A percentile compares a stretch with the other conserved stretches of the same genome.
phyloP scores from a whole-genome alignment of 1,139 yeast genomes.

The Magnusiomyces sp. region DNA sequence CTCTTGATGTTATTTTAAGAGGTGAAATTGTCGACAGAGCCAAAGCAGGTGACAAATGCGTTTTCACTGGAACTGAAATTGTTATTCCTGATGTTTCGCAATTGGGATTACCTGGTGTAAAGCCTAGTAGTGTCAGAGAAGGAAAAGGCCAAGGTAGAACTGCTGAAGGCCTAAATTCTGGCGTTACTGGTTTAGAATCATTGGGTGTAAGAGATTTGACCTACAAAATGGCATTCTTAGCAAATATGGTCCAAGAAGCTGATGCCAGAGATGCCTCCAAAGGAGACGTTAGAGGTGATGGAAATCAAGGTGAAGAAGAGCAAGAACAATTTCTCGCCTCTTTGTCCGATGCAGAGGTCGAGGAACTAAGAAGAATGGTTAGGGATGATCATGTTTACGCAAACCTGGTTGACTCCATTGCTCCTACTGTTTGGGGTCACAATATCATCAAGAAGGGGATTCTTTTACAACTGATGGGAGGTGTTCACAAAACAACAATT shows the following conservation, averaged over 20 bases:
- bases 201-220: constrained; percentile 93
- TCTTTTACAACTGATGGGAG: constrained; percentile 80
- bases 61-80: constrained; percentile 90
- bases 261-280: constrained; percentile 33
- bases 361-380: constrained; percentile 84
- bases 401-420: constrained; percentile 79
- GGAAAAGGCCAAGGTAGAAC: constrained; percentile 49
- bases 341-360: constrained; percentile 72
- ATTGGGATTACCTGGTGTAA: constrained; percentile 93
- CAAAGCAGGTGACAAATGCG: constrained; percentile 95
- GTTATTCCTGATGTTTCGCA: constrained; percentile 95
- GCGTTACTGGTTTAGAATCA: constrained; percentile 76
- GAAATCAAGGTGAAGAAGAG: constrained; percentile 40
- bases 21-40: constrained; percentile 96
- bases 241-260: constrained; percentile 63
- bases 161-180: constrained; percentile 69
- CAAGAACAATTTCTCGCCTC: constrained; percentile 77
- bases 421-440: constrained; percentile 97
- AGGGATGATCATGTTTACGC: constrained; percentile 80
- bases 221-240: constrained; percentile 82
- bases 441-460: constrained; percentile 91
- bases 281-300: constrained; percentile 36
- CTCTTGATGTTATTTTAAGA: constrained; percentile 82
- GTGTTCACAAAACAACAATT: constrained; percentile 89
- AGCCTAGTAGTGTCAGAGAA: constrained; percentile 75